Base-by-base conservation (phyloP, 345 rosid species). In the Geranium brycei region DNA sequence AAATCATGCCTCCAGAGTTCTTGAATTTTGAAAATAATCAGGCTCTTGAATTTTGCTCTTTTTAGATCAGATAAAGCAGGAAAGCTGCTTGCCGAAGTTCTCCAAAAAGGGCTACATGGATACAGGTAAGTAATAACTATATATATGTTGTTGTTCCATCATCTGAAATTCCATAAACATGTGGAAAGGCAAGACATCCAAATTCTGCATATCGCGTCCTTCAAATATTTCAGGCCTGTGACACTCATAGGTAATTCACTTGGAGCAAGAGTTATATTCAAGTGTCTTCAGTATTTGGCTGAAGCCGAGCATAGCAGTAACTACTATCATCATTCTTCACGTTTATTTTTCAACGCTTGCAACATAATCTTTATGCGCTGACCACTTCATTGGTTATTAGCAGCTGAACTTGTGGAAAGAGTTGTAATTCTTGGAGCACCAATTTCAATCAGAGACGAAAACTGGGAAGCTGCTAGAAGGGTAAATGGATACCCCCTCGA, bases 351-450 rank as follows among this genome's bases (percentile, higher is more conserved):
- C 53, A 67, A 28, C 59, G 65, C 17, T 17, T 59, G 28, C 31
- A 23, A 23, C 28, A 53, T 61, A 47, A 47, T 70, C 59, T 69
- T 75, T 19, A 73, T 60, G 61, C 31, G 60, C 15, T 62, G 66
- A 4, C 56, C 38, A 47, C 59, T 51, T 64, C 70, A 64, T 59
- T 57, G n/a, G 62, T 62, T 62, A 17, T 59, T 71, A 62, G 60
- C 83, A 90, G 99, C 96, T 81, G 97, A 87, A 75, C 71, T 91
- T 67, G 91, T 91, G 59, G 97, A 91, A 77, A 80, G 90, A 73
- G 97, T 87, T 75, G 88, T 91, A 77, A 87, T 91, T 70, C 90
- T 88, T 71, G 97, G 97, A 68, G 91, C 96, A 62, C 96, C 96
- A 41, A 75, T 88, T 71, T 76, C 96, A 57, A 86, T 93, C 58